A percentile compares a stretch with the other conserved stretches of the same genome.
These are phyloP conservation scores for Canna indica DNA, from an alignment of 176 grass and related monocot genomes.

Conservation along the genomic window DNA sequence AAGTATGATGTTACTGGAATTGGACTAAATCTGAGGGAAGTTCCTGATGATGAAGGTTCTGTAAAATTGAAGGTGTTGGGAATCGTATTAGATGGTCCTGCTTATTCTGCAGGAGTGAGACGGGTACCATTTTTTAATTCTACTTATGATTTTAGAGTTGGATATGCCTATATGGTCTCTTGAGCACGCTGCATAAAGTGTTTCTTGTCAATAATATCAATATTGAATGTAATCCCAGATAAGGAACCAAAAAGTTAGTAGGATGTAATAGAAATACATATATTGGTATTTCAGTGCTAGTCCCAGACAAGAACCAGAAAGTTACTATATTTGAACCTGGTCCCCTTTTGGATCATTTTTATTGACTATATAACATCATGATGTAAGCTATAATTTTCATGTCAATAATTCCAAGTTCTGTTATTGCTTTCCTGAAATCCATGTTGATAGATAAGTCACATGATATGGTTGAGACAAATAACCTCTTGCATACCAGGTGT, in stretches of 20 bases:
- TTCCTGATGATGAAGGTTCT: slow-evolving; percentile 50
- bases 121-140: slow-evolving; percentile 41
- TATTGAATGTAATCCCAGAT: background rate
- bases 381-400: no score
- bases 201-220: background rate
- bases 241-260: background rate
- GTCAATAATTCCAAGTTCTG: no score
- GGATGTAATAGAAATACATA: no score
- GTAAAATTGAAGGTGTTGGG: slow-evolving; percentile 87
- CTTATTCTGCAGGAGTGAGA: slow-evolving; percentile 75
- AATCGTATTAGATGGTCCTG: slow-evolving; percentile 78
- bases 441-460: no score
- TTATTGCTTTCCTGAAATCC: no score
- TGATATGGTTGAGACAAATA: no score
- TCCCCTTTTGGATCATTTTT: no score
- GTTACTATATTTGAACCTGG: background rate
- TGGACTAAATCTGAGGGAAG: slow-evolving; percentile 82
- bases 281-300: no score
- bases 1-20: slow-evolving; percentile 92
- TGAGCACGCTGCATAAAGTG: background rate
- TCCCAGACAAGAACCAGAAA: background rate
- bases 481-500: no score
- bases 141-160: background rate
- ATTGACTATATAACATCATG: background rate
- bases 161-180: background rate